These are phyloP conservation scores for Sugiyamaella pinicola DNA, from an alignment of 1,139 yeast genomes.

Conservation along the genomic window DNA sequence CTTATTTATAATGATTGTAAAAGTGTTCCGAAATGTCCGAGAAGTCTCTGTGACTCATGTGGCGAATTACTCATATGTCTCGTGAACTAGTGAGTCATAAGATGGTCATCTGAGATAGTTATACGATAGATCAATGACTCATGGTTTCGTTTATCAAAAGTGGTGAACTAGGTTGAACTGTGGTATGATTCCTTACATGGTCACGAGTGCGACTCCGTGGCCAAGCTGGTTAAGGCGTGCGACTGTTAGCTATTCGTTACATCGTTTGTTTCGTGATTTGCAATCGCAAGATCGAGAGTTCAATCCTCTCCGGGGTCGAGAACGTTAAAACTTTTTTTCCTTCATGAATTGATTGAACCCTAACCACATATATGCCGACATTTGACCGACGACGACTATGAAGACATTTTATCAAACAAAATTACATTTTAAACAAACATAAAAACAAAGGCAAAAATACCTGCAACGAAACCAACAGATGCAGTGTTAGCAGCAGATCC, in stretches of 20 bases:
- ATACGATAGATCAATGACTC: no score
- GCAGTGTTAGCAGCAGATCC: constrained; percentile 25
- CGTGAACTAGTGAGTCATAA: no score
- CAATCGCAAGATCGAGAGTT: constrained; percentile 59
- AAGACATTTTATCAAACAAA: background rate
- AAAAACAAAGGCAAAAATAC: constrained; percentile 28
- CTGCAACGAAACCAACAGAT: constrained; percentile 27
- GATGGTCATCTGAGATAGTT: no score
- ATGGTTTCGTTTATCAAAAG: no score
- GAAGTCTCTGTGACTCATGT: no score
- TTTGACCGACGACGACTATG: no score
- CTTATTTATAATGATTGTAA: no score
- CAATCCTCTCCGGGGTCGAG: constrained; percentile 50
- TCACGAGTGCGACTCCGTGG: constrained; percentile 50
- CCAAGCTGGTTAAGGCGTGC: constrained; percentile 64
- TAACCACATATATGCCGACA: no score
- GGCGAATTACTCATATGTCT: no score
- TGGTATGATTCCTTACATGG: no score
- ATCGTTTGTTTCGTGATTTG: background rate
- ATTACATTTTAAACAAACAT: constrained; percentile 26
- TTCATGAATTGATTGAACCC: background rate
- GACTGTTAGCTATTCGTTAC: constrained; percentile 50
- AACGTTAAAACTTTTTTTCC: background rate
- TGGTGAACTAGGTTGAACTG: no score
- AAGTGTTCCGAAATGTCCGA: no score